A percentile compares a stretch with the other conserved stretches of the same genome.
Evolutionary conservation across 2,329 filamentous ascomycete species (phyloP).

Genomic region (Madurella mycetomatis): DNA sequence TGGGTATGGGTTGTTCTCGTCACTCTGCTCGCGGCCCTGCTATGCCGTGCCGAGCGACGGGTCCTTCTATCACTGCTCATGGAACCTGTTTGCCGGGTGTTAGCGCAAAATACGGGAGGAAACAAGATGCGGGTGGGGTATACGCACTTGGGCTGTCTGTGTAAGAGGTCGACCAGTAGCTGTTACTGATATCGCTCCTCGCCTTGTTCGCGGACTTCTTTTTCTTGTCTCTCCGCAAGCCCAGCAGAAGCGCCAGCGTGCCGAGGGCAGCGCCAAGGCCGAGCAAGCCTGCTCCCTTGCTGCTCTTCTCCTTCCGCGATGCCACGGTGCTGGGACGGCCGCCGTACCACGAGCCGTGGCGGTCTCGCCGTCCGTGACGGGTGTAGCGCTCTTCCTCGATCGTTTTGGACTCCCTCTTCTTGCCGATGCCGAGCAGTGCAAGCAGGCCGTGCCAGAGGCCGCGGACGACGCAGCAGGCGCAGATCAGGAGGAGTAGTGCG

Average conservation of each 20-base stretch:
- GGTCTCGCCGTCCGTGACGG: slow-evolving; percentile 47
- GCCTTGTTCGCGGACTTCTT: slow-evolving; percentile 39
- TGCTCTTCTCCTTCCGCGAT: slow-evolving; percentile 45
- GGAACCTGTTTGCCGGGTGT: slow-evolving; percentile 38
- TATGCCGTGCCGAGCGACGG: slow-evolving; percentile 24
- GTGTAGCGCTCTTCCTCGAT: slow-evolving; percentile 62
- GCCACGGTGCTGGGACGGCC: slow-evolving; percentile 40
- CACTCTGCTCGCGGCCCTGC: slow-evolving; percentile 26
- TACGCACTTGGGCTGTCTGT: slow-evolving; percentile 51
- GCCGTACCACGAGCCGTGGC: slow-evolving; percentile 54
- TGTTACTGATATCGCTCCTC: slow-evolving; percentile 45
- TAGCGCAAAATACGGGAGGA: slow-evolving; percentile 17
- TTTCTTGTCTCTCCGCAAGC: slow-evolving; percentile 48
- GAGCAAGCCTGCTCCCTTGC: slow-evolving; percentile 47
- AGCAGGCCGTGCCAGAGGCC: slow-evolving; percentile 57
- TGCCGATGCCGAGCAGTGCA: slow-evolving; percentile 58
- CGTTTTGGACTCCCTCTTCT: slow-evolving; percentile 41
- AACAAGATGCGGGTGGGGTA: slow-evolving; percentile 5
- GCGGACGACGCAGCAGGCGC: slow-evolving; percentile 67
- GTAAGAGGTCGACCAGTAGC: slow-evolving; percentile 52
- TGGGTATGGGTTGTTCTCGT: slow-evolving; percentile 25
- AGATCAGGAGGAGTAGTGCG: slow-evolving; percentile 62
- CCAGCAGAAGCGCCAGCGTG: slow-evolving; percentile 51
- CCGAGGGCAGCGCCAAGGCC: slow-evolving; percentile 48
- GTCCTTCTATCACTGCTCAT: slow-evolving; percentile 25